phyloP scores from a whole-genome alignment of 768 basidiomycete genomes.

The Astraeus odoratus region DNA sequence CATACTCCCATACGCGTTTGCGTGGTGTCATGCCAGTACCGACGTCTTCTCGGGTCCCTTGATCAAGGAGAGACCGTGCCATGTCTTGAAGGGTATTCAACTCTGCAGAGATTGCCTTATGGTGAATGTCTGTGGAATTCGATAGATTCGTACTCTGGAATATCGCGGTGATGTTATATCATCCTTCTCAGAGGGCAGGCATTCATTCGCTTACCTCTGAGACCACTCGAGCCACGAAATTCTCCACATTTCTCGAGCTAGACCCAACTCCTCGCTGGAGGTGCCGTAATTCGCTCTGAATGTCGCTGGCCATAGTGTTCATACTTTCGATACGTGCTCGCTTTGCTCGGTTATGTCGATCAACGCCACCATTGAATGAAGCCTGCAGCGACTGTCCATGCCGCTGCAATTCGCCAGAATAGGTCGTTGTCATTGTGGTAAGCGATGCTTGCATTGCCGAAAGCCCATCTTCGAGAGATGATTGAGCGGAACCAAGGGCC shows the following conservation, averaged over 20 bases:
- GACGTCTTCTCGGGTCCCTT: conserved; percentile 56
- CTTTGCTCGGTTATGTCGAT: conserved; percentile 57
- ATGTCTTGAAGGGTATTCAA: conserved; percentile 45
- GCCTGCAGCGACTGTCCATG: conserved; percentile 38
- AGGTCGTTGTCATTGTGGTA: conserved; percentile 40
- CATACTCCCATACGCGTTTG: conserved; percentile 66
- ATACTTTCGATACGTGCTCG: conserved; percentile 60
- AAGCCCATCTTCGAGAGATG: conserved; percentile 36
- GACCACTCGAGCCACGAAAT: conserved; percentile 34
- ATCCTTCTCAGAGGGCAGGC: neutral
- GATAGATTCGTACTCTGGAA: conserved; percentile 37
- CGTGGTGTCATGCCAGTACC: conserved; percentile 72
- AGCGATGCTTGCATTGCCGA: conserved; percentile 38
- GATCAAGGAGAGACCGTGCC: conserved; percentile 43
- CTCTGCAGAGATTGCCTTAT: conserved; percentile 34
- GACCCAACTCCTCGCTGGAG: conserved; percentile 46
- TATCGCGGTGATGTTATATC: neutral
- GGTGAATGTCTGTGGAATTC: conserved; percentile 37
- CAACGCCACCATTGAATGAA: conserved; percentile 49
- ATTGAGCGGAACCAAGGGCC: conserved; percentile 35
- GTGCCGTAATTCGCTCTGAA: conserved; percentile 46
- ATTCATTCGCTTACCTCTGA: conserved; percentile 41
- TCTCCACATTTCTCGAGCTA: conserved; percentile 41
- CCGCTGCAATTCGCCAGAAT: conserved; percentile 46
- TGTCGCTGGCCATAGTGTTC: conserved; percentile 38